Evolutionary conservation across 2,329 filamentous ascomycete genomes (phyloP).

Genomic region (Arthroderma uncinatum): DNA sequence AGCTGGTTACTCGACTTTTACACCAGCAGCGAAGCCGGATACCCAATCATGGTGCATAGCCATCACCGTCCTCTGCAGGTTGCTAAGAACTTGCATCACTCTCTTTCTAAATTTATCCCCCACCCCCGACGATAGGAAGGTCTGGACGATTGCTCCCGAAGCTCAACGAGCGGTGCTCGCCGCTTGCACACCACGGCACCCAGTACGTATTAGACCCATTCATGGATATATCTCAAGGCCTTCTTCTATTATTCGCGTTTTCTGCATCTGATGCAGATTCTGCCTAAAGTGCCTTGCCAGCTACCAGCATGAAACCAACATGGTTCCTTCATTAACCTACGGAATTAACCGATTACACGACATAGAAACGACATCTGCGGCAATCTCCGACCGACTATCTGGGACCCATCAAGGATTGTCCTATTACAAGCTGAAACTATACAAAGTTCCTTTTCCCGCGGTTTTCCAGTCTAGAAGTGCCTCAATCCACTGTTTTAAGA

Average conservation of each 20-base stretch:
- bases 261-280: not conserved
- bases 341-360: not conserved
- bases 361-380: not conserved
- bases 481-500: not conserved
- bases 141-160: too few relatives aligned
- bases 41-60: not conserved
- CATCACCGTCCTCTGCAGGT: not conserved
- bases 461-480: not conserved
- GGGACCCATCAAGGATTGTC: not conserved
- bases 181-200: not conserved
- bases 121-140: not conserved
- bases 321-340: not conserved
- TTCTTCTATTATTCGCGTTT: not conserved
- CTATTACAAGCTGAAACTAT: not conserved
- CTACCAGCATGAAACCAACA: not conserved
- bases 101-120: not conserved
- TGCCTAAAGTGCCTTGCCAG: not conserved
- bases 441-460: not conserved
- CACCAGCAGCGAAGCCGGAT: not conserved
- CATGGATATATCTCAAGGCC: not conserved
- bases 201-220: not conserved
- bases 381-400: not conserved
- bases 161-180: not conserved
- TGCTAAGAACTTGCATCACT: not conserved
- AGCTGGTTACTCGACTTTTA: not conserved